Percentiles rank a stretch among this genome's conserved stretches.
Conservation (phyloP, 202 grass and related monocot genomes). For the Panicum virgatum region DNA sequence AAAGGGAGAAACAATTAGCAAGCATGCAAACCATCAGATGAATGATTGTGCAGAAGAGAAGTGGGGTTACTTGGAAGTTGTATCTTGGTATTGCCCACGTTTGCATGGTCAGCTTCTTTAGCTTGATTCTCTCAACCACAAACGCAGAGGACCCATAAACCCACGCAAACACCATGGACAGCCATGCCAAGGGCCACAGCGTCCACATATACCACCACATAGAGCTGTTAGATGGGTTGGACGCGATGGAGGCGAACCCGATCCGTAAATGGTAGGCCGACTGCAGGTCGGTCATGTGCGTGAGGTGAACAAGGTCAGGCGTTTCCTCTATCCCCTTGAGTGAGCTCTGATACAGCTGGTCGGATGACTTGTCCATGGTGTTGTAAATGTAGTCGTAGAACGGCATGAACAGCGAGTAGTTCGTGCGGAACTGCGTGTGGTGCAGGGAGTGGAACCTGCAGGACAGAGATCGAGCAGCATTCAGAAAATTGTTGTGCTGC, state of each 20-base stretch:
- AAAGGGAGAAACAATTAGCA: conserved; percentile 6
- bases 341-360: conserved; percentile 69
- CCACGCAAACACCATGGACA: conserved; percentile 75
- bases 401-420: conserved; percentile 96
- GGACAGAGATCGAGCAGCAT: background rate
- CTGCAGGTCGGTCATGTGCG: conserved; percentile 72
- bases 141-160: conserved; percentile 71
- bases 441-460: conserved; percentile 94
- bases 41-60: background rate
- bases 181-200: conserved; percentile 58
- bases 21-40: conserved; percentile 9
- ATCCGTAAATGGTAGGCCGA: conserved; percentile 75
- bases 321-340: conserved; percentile 70
- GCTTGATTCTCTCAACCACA: conserved; percentile 70
- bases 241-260: conserved; percentile 81
- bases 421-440: conserved; percentile 94
- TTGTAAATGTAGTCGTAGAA: conserved; percentile 94
- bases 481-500: background rate
- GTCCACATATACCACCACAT: conserved; percentile 68
- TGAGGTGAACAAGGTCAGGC: conserved; percentile 74
- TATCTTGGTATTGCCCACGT: conserved; percentile 91
- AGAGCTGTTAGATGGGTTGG: conserved; percentile 55
- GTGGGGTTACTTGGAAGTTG: conserved; percentile 77
- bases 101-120: conserved; percentile 72
- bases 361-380: conserved; percentile 83